A percentile compares a stretch with the other conserved stretches of the same genome.
Conservation (phyloP, 345 rosid genomes). For the Pistacia atlantica region DNA sequence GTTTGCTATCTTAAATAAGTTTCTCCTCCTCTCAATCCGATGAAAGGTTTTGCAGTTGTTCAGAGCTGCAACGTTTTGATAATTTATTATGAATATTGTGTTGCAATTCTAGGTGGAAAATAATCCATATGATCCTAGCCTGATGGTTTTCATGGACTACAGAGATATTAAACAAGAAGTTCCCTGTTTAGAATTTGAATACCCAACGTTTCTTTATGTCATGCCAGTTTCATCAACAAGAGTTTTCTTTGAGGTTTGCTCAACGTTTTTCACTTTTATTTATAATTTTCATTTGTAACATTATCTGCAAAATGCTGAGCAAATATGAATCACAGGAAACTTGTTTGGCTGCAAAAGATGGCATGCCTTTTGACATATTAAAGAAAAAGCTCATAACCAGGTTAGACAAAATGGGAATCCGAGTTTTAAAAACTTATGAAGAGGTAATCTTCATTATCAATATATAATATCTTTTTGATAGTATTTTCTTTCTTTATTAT, state of each 20-base stretch:
- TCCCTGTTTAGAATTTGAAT: constrained; percentile 57
- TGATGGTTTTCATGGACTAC: constrained; percentile 99
- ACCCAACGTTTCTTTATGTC: constrained; percentile 88
- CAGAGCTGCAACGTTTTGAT: not conserved
- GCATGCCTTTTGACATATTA: constrained; percentile 78
- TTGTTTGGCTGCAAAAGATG: constrained; percentile 94
- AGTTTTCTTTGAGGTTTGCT: constrained; percentile 86
- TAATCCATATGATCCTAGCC: constrained; percentile 88
- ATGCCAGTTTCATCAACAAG: constrained; percentile 87
- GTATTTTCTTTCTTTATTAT: not conserved
- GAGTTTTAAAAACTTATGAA: constrained; percentile 69
- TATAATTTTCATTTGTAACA: not conserved
- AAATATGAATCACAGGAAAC: constrained; percentile 68
- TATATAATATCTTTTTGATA: not conserved
- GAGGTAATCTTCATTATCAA: constrained; percentile 53
- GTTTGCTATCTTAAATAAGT: constrained; percentile 1
- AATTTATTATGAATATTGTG: constrained; percentile 8
- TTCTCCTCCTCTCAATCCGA: not conserved
- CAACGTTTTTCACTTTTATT: constrained; percentile 2
- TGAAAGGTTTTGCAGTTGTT: constrained; percentile 5
- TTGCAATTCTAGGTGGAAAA: constrained; percentile 73
- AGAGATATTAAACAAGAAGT: constrained; percentile 65
- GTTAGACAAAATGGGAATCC: constrained; percentile 74
- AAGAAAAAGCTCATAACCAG: constrained; percentile 79
- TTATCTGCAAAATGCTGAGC: constrained; percentile 21